phyloP scores from a whole-genome alignment of 2,329 filamentous ascomycete species.

The Epichloe elymi region DNA sequence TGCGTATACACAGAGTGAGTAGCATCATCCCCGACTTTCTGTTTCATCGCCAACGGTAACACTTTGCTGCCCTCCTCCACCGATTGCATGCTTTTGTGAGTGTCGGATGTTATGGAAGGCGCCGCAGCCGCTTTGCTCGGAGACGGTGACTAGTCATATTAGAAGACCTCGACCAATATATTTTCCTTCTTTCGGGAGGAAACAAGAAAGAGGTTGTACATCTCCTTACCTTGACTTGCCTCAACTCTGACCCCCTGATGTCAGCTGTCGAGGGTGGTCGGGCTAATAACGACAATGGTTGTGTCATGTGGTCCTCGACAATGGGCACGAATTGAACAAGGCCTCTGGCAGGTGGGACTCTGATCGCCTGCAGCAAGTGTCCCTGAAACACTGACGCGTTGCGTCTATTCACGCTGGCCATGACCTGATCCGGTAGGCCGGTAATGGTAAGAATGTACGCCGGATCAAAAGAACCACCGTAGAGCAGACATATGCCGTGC shows the following conservation, averaged over 20 bases:
- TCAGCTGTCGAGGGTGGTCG: not conserved
- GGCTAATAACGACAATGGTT: not conserved
- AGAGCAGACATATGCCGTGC: constrained; percentile 61
- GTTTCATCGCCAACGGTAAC: not conserved
- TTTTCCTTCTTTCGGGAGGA: no score
- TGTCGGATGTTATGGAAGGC: not conserved
- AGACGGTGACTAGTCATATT: not conserved
- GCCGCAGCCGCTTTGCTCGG: not conserved
- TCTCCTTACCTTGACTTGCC: not conserved
- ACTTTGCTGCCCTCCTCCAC: not conserved
- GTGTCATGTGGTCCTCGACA: constrained; percentile 58
- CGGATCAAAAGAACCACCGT: constrained; percentile 63
- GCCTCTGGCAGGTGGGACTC: constrained; percentile 53
- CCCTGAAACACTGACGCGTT: constrained; percentile 66
- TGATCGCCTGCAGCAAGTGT: constrained; percentile 59
- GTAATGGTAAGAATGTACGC: constrained; percentile 68
- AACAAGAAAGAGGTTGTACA: not conserved
- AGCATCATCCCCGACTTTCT: not conserved
- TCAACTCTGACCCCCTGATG: not conserved
- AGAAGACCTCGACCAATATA: not conserved
- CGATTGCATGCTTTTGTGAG: not conserved
- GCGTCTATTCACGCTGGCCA: constrained; percentile 64
- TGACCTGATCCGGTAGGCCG: constrained; percentile 54
- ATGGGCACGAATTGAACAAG: constrained; percentile 60
- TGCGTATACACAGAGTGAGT: not conserved